A percentile compares a stretch with the other conserved stretches of the same genome.
Evolutionary conservation across 2,329 filamentous ascomycete species (phyloP).

Genomic region (Xylariaceae sp.): DNA sequence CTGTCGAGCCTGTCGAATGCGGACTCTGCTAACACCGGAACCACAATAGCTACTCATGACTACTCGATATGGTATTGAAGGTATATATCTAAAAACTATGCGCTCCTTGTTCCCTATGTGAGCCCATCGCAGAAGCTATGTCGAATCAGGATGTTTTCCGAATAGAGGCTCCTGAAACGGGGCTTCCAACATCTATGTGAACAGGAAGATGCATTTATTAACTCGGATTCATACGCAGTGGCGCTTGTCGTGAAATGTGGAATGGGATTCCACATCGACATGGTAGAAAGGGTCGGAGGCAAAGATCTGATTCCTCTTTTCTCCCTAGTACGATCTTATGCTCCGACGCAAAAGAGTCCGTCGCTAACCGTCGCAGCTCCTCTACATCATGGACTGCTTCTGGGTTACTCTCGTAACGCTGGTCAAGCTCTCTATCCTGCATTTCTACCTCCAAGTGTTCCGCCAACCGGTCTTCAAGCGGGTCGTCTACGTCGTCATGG

Average conservation of each 20-base stretch:
- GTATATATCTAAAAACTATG: no score
- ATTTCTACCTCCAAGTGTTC: conserved; percentile 20
- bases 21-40: neutral
- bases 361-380: conserved; percentile 3
- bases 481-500: conserved; percentile 4
- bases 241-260: conserved; percentile 17
- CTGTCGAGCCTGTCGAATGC: neutral
- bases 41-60: conserved; percentile 9
- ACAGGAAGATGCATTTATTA: no score
- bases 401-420: conserved; percentile 11
- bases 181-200: no score
- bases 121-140: no score
- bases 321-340: neutral
- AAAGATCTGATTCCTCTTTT: conserved; percentile 6
- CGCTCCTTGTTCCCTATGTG: no score
- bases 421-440: conserved; percentile 23
- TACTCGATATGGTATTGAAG: conserved; percentile 15
- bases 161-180: no score
- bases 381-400: conserved; percentile 12
- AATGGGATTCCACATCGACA: conserved; percentile 13
- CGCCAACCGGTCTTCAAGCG: conserved; percentile 5
- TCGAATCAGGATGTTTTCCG: no score
- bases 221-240: neutral
- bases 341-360: no score
- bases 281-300: conserved; percentile 10